Percentiles rank a stretch among this genome's conserved stretches.
Evolutionary conservation across 106 monocot species (phyloP).

Genomic region (Agapanthus africanus): DNA sequence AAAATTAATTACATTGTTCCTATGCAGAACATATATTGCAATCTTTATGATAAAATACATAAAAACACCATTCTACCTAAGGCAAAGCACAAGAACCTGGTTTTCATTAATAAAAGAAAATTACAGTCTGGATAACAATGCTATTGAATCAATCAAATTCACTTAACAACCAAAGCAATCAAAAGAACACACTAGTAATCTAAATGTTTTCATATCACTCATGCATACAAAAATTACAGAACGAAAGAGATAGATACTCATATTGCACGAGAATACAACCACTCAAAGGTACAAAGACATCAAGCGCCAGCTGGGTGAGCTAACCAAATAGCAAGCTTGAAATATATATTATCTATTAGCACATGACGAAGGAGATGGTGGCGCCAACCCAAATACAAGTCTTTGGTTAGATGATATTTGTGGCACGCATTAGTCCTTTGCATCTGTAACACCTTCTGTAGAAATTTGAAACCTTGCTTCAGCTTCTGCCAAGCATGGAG

Average conservation of each 20-base stretch:
- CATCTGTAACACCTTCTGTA: conserved; percentile 25
- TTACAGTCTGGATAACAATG: background rate
- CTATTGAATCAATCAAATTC: background rate
- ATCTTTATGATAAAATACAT: background rate
- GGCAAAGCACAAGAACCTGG: background rate
- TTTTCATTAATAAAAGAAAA: background rate
- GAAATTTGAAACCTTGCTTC: conserved; percentile 26
- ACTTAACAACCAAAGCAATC: background rate
- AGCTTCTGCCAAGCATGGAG: conserved; percentile 28
- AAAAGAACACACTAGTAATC: background rate
- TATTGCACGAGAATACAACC: background rate
- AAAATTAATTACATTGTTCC: background rate
- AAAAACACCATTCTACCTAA: background rate
- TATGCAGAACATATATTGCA: background rate
- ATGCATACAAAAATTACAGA: background rate
- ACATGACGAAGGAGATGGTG: background rate
- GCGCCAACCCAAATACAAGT: background rate
- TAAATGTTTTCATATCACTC: background rate
- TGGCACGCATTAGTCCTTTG: conserved; percentile 10
- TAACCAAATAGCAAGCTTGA: background rate
- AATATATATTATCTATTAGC: conserved; percentile 5
- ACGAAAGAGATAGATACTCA: background rate
- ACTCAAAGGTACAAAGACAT: background rate
- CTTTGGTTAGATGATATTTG: background rate
- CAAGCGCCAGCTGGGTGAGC: background rate